Base-by-base conservation (phyloP, 371 early-diverging fungal genomes). In the Rhizopus arrhizus region DNA sequence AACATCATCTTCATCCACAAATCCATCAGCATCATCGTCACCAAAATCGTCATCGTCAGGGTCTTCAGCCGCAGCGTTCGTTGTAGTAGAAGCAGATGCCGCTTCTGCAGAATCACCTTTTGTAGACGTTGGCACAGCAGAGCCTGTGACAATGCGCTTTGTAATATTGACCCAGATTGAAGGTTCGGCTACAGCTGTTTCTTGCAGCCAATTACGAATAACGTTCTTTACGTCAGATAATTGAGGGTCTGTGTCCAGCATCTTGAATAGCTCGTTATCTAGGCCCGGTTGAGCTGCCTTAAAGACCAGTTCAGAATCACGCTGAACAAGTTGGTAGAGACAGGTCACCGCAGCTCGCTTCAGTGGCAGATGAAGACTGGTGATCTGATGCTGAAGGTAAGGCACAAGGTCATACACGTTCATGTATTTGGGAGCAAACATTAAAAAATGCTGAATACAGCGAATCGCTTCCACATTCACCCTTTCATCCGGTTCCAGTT, bases 401-500 rank as follows among this genome's bases (percentile, higher is more conserved):
- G 90, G 92, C 1, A 94, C 88, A 9, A 94, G 64, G 10, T 78
- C 76, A 3, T 80, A 73, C 35, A 87, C 79, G 45, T 91, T 85
- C 2, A 94, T 79, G 45, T 87, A 68, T 43, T 87, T 82, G 0
- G 91, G 93, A 0, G 94, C 92, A 83, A 95, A 93, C 85, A 94
- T 87, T 56, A 94, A 88, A 53, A 95, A 88, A 55, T 94, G 90
- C 60, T 94, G 94, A 34, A 90, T 87, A 62, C 94, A 95, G 28
- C 90, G 85, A 59, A 95, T 90, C 2, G 92, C 93, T 71, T 94
- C 92, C 28, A 92, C 89, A 43, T 91, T 87, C 16, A 92, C 92
- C 53, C 86, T 83, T 36, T 89, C 88, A 54, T 93, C 91, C 2
- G 87, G 81, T 56, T 93, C 91, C 64, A 89, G 75, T 46, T 88